Evolutionary conservation across 129 eudicot genomes (phyloP), one percentile per base, ranked within the genome.

Genomic region (Flaveria linearis): DNA sequence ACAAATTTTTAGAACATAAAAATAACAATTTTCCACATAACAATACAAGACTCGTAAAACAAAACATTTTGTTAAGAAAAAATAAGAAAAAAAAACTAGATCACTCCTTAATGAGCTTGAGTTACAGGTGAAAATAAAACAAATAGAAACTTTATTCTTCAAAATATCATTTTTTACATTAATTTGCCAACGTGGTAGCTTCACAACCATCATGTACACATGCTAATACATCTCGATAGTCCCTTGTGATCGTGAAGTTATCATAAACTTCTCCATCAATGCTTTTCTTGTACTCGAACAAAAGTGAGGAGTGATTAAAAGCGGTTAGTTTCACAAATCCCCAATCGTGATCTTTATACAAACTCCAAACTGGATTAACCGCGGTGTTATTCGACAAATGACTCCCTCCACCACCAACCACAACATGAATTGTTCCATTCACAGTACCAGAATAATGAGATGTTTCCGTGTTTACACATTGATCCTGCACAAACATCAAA

Each of bases 351-450:
- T 90, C 96, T 71, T 84, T 84, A 75, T 63, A 76, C 16, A 91
- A 60, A 46, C 97, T 91, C 97, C 97, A 91, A 13, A 56, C 51
- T 0, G 93, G 83, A 53, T 78, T 74, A 7, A 79, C 1, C 26
- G 70, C 36, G 1, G 88, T 33, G 77, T 80, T 88, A 25, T 63
- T 58, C 0, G 91, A 60, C 22, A 91, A 42, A 36, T 69, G 85
- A 71, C 88, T 81, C 11, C 96, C 96, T 46, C 89, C 93, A 14
- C 93, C 93, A 9, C 93, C 97, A 11, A 84, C 93, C 25, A 88
- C 93, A 47, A 91, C 83, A 76, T 91, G 96, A 72, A 90, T 90
- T 3, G 96, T 90, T 49, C 96, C 96, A 41, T 88, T 88, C 63
- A 91, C 76, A 11, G 79, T 60, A 16, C 88, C 84, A 4, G 76